phyloP scores from a whole-genome alignment of 73 alveolate species.

The Paramecium tetraurelia region DNA sequence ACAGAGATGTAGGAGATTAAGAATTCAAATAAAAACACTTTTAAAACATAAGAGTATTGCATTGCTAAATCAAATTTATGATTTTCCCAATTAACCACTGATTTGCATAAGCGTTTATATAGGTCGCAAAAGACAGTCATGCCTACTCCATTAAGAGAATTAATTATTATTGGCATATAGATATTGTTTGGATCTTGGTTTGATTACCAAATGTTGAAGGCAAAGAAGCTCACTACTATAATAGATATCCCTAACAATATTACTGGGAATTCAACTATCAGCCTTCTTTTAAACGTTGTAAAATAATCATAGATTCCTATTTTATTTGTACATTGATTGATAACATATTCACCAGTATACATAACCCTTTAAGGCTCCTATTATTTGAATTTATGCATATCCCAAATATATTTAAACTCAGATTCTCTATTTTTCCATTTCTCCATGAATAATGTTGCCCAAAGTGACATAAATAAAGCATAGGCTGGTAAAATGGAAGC shows the following conservation, averaged over 20 bases:
- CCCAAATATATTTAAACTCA: constrained; percentile 1
- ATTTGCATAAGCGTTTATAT: neutral
- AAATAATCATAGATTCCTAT: neutral
- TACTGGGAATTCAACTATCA: neutral
- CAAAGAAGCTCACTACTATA: neutral
- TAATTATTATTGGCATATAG: constrained; percentile 14
- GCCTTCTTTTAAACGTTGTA: constrained; percentile 24
- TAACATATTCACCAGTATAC: constrained; percentile 9
- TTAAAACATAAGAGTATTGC: constrained; percentile 25
- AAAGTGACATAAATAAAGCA: constrained; percentile 1
- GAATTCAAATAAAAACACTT: constrained; percentile 29
- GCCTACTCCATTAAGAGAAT: constrained; percentile 8
- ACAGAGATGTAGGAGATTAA: constrained; percentile 18
- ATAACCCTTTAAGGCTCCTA: constrained; percentile 11
- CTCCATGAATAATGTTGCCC: constrained; percentile 40
- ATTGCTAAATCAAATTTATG: neutral
- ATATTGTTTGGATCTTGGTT: neutral
- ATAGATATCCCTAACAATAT: neutral
- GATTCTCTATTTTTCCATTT: constrained; percentile 44
- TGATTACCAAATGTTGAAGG: neutral
- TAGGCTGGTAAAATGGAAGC: constrained; percentile 20
- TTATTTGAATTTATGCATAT: constrained; percentile 22
- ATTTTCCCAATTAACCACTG: constrained; percentile 27
- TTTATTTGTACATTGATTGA: neutral
- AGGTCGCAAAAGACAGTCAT: constrained; percentile 33